Evolutionary conservation across 2,329 filamentous ascomycete genomes (phyloP).

Genomic region (Dothistroma pini): DNA sequence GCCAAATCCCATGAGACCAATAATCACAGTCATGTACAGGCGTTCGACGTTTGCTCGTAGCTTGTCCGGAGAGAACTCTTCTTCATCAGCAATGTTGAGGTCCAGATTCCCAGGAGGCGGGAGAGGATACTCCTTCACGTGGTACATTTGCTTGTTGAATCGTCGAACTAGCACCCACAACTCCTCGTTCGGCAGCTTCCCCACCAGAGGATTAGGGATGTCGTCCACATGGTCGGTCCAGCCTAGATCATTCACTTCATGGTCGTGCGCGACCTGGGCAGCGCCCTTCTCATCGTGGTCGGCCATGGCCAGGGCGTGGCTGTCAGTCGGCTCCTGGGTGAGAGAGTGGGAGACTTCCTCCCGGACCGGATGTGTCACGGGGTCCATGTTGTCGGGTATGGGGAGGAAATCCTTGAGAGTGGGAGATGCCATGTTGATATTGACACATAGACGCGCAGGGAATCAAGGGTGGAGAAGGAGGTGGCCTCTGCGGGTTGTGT

Average conservation of each 20-base stretch:
- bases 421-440: slow-evolving; percentile 4
- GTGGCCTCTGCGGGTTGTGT: neutral
- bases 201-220: slow-evolving; percentile 60
- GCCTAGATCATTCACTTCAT: slow-evolving; percentile 63
- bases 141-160: slow-evolving; percentile 72
- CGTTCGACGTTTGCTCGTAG: slow-evolving; percentile 73
- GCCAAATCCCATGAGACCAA: slow-evolving; percentile 60
- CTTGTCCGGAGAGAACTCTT: slow-evolving; percentile 83
- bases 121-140: slow-evolving; percentile 64
- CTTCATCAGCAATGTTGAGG: slow-evolving; percentile 74
- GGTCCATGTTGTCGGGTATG: slow-evolving; percentile 31
- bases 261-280: slow-evolving; percentile 41
- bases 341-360: slow-evolving; percentile 32
- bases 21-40: slow-evolving; percentile 73
- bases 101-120: slow-evolving; percentile 66
- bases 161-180: slow-evolving; percentile 67
- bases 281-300: slow-evolving; percentile 48
- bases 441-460: neutral
- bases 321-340: slow-evolving; percentile 43
- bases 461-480: neutral
- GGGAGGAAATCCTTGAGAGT: slow-evolving; percentile 31
- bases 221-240: slow-evolving; percentile 60
- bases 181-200: slow-evolving; percentile 67
- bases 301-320: slow-evolving; percentile 46
- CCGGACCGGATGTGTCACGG: slow-evolving; percentile 33